A percentile compares a stretch with the other conserved stretches of the same genome.
These are phyloP conservation scores for Pseudoturritis turrita DNA, from an alignment of 345 rosid species.

Conservation along the genomic window DNA sequence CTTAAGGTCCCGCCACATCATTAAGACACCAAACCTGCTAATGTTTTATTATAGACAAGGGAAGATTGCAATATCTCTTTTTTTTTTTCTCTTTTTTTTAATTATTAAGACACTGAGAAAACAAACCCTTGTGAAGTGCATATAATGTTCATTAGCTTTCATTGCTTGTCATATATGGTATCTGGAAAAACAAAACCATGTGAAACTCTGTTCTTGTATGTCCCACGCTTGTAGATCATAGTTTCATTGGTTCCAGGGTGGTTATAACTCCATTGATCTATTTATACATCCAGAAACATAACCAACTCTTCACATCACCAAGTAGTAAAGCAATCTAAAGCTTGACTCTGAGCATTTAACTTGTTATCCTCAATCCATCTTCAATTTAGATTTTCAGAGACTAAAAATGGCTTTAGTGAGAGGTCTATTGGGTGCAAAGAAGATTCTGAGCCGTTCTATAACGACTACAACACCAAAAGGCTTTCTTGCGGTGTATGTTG, in stretches of 20 bases:
- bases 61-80: background rate
- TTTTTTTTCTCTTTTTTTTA: too few relatives aligned
- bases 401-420: background rate
- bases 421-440: background rate
- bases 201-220: constrained; percentile 7
- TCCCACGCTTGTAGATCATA: constrained; percentile 12
- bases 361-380: background rate
- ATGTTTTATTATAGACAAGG: background rate
- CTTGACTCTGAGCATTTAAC: background rate
- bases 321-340: background rate
- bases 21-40: background rate
- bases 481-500: constrained; percentile 41
- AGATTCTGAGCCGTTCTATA: constrained; percentile 24
- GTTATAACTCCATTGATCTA: constrained; percentile 5
- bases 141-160: background rate
- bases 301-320: constrained; percentile 15
- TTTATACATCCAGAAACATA: background rate
- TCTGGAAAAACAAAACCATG: constrained; percentile 4
- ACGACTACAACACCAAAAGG: constrained; percentile 29
- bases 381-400: background rate
- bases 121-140: constrained; percentile 16
- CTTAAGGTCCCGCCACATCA: constrained; percentile 3
- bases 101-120: background rate
- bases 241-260: background rate
- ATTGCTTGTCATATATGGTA: background rate